Evolutionary conservation across 2,329 filamentous ascomycete genomes (phyloP).

Genomic region (Diplodia seriata): DNA sequence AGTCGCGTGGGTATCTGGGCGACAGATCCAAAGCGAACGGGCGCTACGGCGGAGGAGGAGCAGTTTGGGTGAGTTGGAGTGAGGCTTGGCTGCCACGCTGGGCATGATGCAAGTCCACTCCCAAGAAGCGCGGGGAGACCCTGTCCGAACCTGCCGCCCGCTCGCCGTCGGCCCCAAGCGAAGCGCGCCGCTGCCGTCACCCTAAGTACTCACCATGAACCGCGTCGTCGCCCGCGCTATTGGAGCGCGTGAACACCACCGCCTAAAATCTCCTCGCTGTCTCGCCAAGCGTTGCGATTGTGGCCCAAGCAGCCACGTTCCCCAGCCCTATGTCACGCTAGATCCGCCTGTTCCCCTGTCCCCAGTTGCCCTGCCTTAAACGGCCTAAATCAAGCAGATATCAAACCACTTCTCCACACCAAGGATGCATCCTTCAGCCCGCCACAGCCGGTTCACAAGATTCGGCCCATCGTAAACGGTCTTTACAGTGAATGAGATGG

Average conservation of each 20-base stretch:
- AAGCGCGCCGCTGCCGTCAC: constrained; percentile 17
- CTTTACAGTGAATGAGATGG: no score
- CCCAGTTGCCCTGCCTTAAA: background rate
- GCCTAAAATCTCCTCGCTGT: background rate
- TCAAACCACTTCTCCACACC: constrained; percentile 1
- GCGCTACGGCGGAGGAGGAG: constrained; percentile 23
- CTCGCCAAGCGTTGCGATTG: background rate
- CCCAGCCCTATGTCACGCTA: constrained; percentile 15
- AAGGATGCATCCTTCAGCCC: background rate
- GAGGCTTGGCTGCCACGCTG: constrained; percentile 24
- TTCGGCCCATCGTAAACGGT: no score
- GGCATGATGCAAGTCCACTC: constrained; percentile 28
- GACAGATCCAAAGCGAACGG: background rate
- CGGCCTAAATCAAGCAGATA: background rate
- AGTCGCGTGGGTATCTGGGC: background rate
- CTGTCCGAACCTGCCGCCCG: background rate
- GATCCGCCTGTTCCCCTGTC: constrained; percentile 6
- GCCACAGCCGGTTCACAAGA: no score
- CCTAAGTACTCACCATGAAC: background rate
- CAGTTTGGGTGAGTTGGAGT: constrained; percentile 16
- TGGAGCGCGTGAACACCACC: background rate
- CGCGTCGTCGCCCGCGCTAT: background rate
- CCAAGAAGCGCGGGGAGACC: constrained; percentile 5
- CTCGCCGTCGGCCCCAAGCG: constrained; percentile 11
- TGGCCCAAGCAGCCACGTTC: constrained; percentile 10